Evolutionary conservation across 2,329 filamentous ascomycete genomes (phyloP), one percentile per base, ranked within the genome.

Genomic region (Xylaria sp.): DNA sequence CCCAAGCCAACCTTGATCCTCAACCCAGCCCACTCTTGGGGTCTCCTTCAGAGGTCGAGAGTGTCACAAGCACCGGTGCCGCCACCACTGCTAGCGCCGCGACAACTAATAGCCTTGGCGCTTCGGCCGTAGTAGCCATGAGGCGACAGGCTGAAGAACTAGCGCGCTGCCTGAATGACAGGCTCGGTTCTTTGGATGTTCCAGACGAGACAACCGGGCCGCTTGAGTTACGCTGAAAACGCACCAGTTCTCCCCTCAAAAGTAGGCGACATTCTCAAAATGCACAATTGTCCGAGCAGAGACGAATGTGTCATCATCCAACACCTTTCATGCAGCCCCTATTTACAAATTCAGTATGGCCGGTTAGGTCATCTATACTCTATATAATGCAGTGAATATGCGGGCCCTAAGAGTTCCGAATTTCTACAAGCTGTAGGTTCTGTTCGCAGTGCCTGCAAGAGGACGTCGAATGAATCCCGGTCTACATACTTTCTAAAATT

Each of bases 111-210:
- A 82, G 79, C 57, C 77, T 79, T 18, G 79, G 78, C 3, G 79
- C 84, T 1, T 82, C 82, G 2, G 84, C 82, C 25, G 84, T 88
- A 23, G 82, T 86, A 60, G 81, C 82, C 9, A 84, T 88, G 77
- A 82, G 87, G 66, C 82, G 84, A 65, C 86, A 88, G 65, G 86
- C 87, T 3, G 86, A 88, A 72, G 87, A 90, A 71, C 80, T 91
- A 64, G 87, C 86, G 27, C 80, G 82, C 63, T 88, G 86, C 84
- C 77, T 91, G 71, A 88, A 91, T 70, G 85, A 86, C n/a, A 86
- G 86, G 79, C 81, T 91, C 5, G 85, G 85, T 5, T 81, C 82
- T 16, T 75, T 90, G 68, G 79, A 79, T 16, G 83, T 89, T 32
- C 86, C 87, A 0, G 84, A 87, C 58, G 86, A 88, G 61, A 84